Evolutionary conservation across 176 grass and related monocot genomes (phyloP), one percentile per base, ranked within the genome.

Genomic region (Dendrocalamus sinicus): DNA sequence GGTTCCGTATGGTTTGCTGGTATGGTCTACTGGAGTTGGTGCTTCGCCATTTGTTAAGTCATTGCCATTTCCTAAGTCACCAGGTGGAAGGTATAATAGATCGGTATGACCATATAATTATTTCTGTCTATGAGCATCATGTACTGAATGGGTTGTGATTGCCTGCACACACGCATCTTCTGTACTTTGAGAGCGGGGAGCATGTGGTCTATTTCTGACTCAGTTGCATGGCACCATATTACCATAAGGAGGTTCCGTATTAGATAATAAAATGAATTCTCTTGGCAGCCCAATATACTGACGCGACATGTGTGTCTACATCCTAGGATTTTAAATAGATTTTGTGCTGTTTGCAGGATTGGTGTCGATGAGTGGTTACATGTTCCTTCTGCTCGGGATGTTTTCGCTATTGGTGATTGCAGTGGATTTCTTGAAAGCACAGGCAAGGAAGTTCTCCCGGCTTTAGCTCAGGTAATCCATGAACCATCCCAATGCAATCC

Each of bases 11-110:
- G 96, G 96, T 59, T 92, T 98, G 71, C 92, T 98, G 63, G 96
- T 95, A 30, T 98, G 96, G 93, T 98, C 96, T 78, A 98, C 96
- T 17, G 96, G 93, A 64, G 96, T 98, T 83, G 96, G 96, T 51
- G 88, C 96, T 86, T 98, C 96, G 32, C 74, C 75, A 39, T 94
- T 98, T 4, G 85, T 95, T 44, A 86, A 84, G 70, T 95, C 91
- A 0, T 91, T 94, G 88, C 70, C 85, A 70, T 90, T 96, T 84
- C 93, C 96, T 1, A 94, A 98, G 81, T 95, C 96, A 68, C 86
- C 90, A 5, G 90, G 90, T 68, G 96, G 96, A 92, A 95, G 96
- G 96, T 98, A 95, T 70, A 83, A 87, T 59, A 76, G 54, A 58
- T 83, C 60, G 73, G 55, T 44, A 78, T 81, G 79, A 64, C 57